Evolutionary conservation across 306 rosid species (phyloP), one percentile per base, ranked within the genome.

Genomic region (Lupinus albus): DNA sequence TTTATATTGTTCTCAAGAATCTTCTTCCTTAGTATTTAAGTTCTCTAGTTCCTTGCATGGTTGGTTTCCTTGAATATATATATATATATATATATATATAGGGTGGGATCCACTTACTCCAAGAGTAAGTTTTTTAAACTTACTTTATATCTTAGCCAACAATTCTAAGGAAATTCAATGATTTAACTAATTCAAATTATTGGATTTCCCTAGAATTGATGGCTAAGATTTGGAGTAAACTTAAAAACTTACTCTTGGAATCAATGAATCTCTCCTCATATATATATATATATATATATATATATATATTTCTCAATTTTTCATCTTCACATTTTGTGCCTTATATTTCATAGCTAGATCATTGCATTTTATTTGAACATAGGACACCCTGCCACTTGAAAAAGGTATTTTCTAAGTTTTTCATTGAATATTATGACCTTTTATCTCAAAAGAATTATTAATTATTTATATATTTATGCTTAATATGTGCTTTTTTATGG

Each of bases 41-140:
- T 65, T 46, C 53, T 44, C 68, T 6, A 54, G 56, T 71, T 72
- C 46, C 84, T 78, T 80, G 54, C 48, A 36, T 62, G 7, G 21
- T 60, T 28, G 63, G 61, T 39, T 67, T 61, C 48, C 51, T n/a
- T 68, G 53, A n/a, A n/a, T n/a, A n/a, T n/a, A n/a, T n/a, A n/a
- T n/a, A n/a, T n/a, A n/a, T n/a, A n/a, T n/a, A n/a, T n/a, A n/a
- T n/a, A n/a, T n/a, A n/a, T n/a, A n/a, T n/a, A n/a, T n/a, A n/a
- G n/a, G n/a, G n/a, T n/a, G n/a, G n/a, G n/a, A n/a, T n/a, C n/a
- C n/a, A n/a, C n/a, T n/a, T n/a, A n/a, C n/a, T n/a, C n/a, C n/a
- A n/a, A n/a, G n/a, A n/a, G n/a, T n/a, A n/a, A n/a, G n/a, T n/a
- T n/a, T n/a, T n/a, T n/a, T n/a, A n/a, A n/a, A n/a, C n/a, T n/a